Percentiles rank a stretch among this genome's conserved stretches.
Evolutionary conservation across 2,329 filamentous ascomycete genomes (phyloP).

Genomic region (Aspergillus sp.): DNA sequence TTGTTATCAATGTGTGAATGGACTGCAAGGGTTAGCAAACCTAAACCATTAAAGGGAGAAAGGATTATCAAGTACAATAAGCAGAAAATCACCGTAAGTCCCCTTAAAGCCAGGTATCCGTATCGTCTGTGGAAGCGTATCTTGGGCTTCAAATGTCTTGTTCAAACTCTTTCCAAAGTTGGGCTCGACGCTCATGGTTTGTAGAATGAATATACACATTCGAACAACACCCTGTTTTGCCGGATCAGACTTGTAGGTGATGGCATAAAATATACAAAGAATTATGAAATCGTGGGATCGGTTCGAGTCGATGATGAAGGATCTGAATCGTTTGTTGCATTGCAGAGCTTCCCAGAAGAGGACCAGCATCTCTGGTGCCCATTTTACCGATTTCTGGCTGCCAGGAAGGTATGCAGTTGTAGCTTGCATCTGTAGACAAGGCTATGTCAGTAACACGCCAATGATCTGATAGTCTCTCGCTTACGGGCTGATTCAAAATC

Average conservation of each 20-base stretch:
- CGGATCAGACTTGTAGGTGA: slow-evolving; percentile 83
- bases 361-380: slow-evolving; percentile 94
- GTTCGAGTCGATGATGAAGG: slow-evolving; percentile 96
- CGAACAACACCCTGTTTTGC: slow-evolving; percentile 90
- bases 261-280: slow-evolving; percentile 86
- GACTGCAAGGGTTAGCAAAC: slow-evolving; percentile 59
- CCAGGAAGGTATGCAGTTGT: slow-evolving; percentile 88
- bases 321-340: slow-evolving; percentile 95
- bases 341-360: slow-evolving; percentile 97
- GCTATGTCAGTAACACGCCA: slow-evolving; percentile 18
- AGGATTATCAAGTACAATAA: slow-evolving; percentile 64
- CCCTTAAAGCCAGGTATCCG: slow-evolving; percentile 83
- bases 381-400: slow-evolving; percentile 77
- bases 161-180: slow-evolving; percentile 91
- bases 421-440: slow-evolving; percentile 67
- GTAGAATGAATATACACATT: slow-evolving; percentile 96
- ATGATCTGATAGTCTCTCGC: slow-evolving; percentile 10
- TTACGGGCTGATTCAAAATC: slow-evolving; percentile 82
- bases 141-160: slow-evolving; percentile 84
- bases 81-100: slow-evolving; percentile 89
- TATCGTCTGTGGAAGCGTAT: slow-evolving; percentile 81
- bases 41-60: neutral
- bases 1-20: slow-evolving; percentile 88
- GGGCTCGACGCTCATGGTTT: slow-evolving; percentile 90
- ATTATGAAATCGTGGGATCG: slow-evolving; percentile 91